phyloP scores from a whole-genome alignment of 495 filamentous ascomycete genomes.

The Cercophora samala region DNA sequence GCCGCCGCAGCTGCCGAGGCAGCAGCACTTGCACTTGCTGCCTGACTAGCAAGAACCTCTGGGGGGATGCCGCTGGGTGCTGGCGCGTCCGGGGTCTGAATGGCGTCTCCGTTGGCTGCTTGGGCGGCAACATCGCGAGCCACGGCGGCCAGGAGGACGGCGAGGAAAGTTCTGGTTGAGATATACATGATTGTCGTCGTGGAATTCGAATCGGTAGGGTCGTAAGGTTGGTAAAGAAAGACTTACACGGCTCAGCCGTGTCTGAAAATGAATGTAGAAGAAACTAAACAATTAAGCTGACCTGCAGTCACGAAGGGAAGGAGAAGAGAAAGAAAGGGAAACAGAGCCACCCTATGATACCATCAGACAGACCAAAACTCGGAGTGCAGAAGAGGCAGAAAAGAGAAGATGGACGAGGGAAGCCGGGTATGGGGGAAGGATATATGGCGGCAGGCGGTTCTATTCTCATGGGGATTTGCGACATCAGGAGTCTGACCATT shows the following conservation, averaged over 20 bases:
- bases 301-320: constrained; percentile 36
- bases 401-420: constrained; percentile 8
- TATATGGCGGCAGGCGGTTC: neutral
- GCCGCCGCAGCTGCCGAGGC: constrained; percentile 20
- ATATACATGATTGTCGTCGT: constrained; percentile 28
- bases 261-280: constrained; percentile 19
- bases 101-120: neutral
- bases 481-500: constrained; percentile 20
- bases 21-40: constrained; percentile 18
- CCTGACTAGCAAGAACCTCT: constrained; percentile 17
- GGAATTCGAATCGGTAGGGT: constrained; percentile 6
- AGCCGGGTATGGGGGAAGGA: constrained; percentile 19
- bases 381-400: constrained; percentile 10
- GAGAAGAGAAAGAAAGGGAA: constrained; percentile 16
- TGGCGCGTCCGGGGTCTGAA: constrained; percentile 3
- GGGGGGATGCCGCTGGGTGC: constrained; percentile 10
- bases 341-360: constrained; percentile 4
- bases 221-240: neutral
- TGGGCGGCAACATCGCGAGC: constrained; percentile 24
- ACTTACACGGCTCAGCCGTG: constrained; percentile 11
- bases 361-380: constrained; percentile 1
- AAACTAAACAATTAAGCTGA: constrained; percentile 25
- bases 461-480: constrained; percentile 20
- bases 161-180: constrained; percentile 24
- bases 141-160: constrained; percentile 27